A percentile compares a stretch with the other conserved stretches of the same genome.
Evolutionary conservation across 495 filamentous ascomycete genomes (phyloP).

Genomic region (Aspergillus kassunensis): DNA sequence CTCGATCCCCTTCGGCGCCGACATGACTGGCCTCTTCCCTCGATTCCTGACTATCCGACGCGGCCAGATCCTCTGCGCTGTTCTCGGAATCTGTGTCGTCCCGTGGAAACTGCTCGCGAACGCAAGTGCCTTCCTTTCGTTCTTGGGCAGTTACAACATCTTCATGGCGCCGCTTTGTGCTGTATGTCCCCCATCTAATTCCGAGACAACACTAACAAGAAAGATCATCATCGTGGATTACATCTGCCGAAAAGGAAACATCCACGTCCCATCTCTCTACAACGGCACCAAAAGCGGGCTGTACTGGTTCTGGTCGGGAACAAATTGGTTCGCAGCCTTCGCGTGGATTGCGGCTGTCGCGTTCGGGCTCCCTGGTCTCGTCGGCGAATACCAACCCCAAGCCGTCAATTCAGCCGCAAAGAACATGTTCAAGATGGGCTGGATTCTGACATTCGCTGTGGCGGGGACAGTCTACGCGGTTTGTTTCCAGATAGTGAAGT

Average conservation of each 20-base stretch:
- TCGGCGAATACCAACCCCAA: conserved; percentile 6
- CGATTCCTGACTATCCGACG: conserved; percentile 10
- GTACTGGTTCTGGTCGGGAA: conserved; percentile 11
- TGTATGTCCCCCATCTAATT: not conserved
- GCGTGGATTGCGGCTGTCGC: conserved; percentile 7
- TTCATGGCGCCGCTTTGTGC: conserved; percentile 14
- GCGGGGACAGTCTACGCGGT: conserved; percentile 3
- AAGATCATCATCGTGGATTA: conserved; percentile 11
- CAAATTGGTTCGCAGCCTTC: conserved; percentile 1
- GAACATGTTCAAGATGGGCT: conserved; percentile 12
- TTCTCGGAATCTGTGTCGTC: conserved; percentile 2
- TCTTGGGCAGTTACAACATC: conserved; percentile 13
- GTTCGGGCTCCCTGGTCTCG: conserved; percentile 5
- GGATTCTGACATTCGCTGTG: conserved; percentile 4
- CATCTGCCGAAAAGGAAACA: conserved; percentile 8
- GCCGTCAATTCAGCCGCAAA: conserved; percentile 2
- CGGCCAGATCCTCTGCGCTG: conserved; percentile 9
- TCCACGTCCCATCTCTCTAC: conserved; percentile 10
- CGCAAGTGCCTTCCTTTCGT: conserved; percentile 3
- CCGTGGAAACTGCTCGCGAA: conserved; percentile 12
- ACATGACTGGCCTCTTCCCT: conserved; percentile 6
- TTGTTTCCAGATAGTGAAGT: not conserved
- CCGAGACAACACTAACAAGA: not conserved
- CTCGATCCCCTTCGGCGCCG: conserved; percentile 9
- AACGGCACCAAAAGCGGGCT: not conserved